A percentile compares a stretch with the other conserved stretches of the same genome.
Conservation (phyloP, 2,329 filamentous ascomycete genomes). For the Ophioceras dolichostomum region DNA sequence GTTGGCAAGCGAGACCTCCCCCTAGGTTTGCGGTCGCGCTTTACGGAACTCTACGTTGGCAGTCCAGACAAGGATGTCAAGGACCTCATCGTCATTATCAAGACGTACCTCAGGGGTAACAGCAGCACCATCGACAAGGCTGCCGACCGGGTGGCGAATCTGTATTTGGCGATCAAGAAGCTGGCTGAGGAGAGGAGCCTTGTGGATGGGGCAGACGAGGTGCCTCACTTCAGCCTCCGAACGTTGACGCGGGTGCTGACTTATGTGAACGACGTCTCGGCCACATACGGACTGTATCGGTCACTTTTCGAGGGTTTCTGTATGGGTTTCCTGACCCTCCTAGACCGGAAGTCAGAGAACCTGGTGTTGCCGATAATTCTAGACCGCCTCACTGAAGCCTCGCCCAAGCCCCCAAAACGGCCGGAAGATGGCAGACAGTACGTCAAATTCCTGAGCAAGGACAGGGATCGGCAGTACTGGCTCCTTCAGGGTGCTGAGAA, state of each 20-base stretch:
- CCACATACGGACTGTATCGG: conserved; percentile 72
- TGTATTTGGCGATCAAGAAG: conserved; percentile 81
- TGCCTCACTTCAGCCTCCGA: conserved; percentile 91
- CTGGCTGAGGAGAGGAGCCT: conserved; percentile 71
- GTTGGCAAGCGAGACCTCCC: conserved; percentile 92
- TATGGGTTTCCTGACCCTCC: conserved; percentile 91
- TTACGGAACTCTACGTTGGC: conserved; percentile 90
- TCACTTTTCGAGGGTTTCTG: conserved; percentile 91
- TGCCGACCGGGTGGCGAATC: conserved; percentile 66
- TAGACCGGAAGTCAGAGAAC: conserved; percentile 71
- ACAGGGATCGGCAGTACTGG: conserved; percentile 69
- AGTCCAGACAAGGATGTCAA: conserved; percentile 80
- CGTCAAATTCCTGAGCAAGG: conserved; percentile 61
- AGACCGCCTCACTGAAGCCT: conserved; percentile 58
- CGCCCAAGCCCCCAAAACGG: conserved; percentile 59
- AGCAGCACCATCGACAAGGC: conserved; percentile 59
- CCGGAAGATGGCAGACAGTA: conserved; percentile 68
- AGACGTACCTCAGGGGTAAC: conserved; percentile 68
- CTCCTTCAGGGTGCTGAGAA: conserved; percentile 61
- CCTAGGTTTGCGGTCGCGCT: conserved; percentile 75
- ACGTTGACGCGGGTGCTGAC: conserved; percentile 83
- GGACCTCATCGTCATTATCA: conserved; percentile 78
- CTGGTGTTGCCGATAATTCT: conserved; percentile 69
- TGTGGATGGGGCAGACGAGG: conserved; percentile 90
- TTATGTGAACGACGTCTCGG: conserved; percentile 76